A percentile compares a stretch with the other conserved stretches of the same genome.
Evolutionary conservation across 768 basidiomycete species (phyloP).

Genomic region (Tremella yokohamensis): DNA sequence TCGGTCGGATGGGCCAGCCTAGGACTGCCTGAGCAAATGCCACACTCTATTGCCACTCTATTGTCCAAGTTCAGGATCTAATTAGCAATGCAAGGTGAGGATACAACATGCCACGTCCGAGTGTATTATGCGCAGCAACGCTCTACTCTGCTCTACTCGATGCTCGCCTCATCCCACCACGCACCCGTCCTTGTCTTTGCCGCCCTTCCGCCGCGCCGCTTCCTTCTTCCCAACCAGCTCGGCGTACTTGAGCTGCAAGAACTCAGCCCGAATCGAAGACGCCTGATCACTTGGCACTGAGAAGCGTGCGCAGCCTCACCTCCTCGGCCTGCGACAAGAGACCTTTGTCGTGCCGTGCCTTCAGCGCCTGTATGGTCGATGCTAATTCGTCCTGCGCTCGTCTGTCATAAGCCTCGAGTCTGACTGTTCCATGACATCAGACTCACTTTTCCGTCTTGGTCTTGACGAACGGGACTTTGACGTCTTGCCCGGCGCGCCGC

Average conservation of each 20-base stretch:
- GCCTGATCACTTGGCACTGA: neutral
- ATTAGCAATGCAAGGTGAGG: too few relatives aligned
- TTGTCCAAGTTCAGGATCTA: too few relatives aligned
- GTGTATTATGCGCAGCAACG: too few relatives aligned
- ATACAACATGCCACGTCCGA: too few relatives aligned
- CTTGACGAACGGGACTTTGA: conserved; percentile 46
- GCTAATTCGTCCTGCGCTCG: conserved; percentile 44
- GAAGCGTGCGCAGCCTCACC: conserved; percentile 30
- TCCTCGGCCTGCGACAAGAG: conserved; percentile 45
- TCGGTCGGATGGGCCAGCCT: too few relatives aligned
- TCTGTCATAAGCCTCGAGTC: conserved; percentile 19
- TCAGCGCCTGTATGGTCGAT: conserved; percentile 41
- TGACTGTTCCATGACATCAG: neutral
- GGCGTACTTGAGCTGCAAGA: conserved; percentile 36
- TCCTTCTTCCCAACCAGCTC: conserved; percentile 37
- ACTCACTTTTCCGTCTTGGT: conserved; percentile 48
- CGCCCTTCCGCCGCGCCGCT: conserved; percentile 18
- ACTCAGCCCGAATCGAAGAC: neutral
- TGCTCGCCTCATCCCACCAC: conserved; percentile 15
- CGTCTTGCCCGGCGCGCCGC: conserved; percentile 45
- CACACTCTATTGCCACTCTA: too few relatives aligned
- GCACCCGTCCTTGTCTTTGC: conserved; percentile 39
- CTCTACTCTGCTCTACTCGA: too few relatives aligned
- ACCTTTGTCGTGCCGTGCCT: conserved; percentile 46
- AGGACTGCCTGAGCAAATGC: too few relatives aligned